Evolutionary conservation across 768 basidiomycete species (phyloP).

Genomic region (Collybia mongolica): DNA sequence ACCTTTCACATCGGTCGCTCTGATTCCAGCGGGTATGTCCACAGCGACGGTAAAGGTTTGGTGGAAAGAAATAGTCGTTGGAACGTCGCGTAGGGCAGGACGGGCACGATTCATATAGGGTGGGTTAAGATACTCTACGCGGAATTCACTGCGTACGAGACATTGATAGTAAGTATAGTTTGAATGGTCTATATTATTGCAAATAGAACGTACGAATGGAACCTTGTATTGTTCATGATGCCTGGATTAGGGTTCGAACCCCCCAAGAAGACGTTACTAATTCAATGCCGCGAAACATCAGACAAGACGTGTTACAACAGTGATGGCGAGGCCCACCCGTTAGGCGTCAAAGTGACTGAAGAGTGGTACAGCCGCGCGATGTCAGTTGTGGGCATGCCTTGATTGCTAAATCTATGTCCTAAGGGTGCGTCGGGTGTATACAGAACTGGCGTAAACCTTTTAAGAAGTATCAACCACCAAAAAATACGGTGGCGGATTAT

Average conservation of each 20-base stretch:
- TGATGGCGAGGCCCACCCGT: slow-evolving; percentile 45
- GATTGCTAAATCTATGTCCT: slow-evolving; percentile 47
- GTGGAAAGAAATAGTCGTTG: slow-evolving; percentile 34
- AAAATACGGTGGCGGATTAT: slow-evolving; percentile 20
- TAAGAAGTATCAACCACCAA: slow-evolving; percentile 13
- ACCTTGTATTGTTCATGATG: slow-evolving; percentile 16
- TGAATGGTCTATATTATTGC: slow-evolving; percentile 3
- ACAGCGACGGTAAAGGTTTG: slow-evolving; percentile 31
- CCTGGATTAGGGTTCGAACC: slow-evolving; percentile 46
- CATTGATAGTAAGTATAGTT: background rate
- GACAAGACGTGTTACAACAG: slow-evolving; percentile 18
- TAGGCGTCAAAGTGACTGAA: slow-evolving; percentile 53
- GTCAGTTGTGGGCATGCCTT: slow-evolving; percentile 35
- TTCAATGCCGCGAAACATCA: slow-evolving; percentile 4
- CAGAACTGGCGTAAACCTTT: slow-evolving; percentile 37
- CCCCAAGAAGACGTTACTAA: slow-evolving; percentile 24
- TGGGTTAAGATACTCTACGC: slow-evolving; percentile 39
- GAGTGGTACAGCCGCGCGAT: slow-evolving; percentile 66
- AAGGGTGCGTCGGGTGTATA: slow-evolving; percentile 43
- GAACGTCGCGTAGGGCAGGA: slow-evolving; percentile 31
- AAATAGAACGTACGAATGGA: slow-evolving; percentile 24
- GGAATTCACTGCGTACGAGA: slow-evolving; percentile 29
- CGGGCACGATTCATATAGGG: slow-evolving; percentile 38
- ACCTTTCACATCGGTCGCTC: slow-evolving; percentile 23
- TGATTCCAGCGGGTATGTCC: slow-evolving; percentile 23